phyloP scores from a whole-genome alignment of 805 yeast genomes.

The Ogataea trehalophila region DNA sequence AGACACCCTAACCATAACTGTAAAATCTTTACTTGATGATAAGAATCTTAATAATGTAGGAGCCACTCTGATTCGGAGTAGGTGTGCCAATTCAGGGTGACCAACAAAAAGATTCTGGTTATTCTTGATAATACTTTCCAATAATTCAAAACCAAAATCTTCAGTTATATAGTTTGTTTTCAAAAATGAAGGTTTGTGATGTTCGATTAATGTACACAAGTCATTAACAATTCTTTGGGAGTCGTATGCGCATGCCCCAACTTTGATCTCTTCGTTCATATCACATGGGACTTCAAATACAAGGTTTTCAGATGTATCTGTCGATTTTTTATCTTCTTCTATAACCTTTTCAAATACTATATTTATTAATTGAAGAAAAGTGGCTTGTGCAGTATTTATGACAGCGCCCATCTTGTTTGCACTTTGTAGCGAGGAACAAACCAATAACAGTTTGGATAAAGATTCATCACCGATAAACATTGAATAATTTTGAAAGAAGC shows the following conservation, averaged over 20 bases:
- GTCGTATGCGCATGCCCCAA: slow-evolving; percentile 58
- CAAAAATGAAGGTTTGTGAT: slow-evolving; percentile 50
- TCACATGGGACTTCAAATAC: slow-evolving; percentile 39
- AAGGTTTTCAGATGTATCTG: slow-evolving; percentile 13
- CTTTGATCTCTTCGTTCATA: slow-evolving; percentile 36
- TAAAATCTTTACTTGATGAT: slow-evolving; percentile 53
- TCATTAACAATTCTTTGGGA: slow-evolving; percentile 68
- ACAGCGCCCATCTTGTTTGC: slow-evolving; percentile 72
- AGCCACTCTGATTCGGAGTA: slow-evolving; percentile 63
- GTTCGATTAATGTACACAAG: slow-evolving; percentile 62
- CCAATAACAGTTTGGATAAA: slow-evolving; percentile 53
- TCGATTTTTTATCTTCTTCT: slow-evolving; percentile 32
- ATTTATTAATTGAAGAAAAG: slow-evolving; percentile 79
- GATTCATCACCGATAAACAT: slow-evolving; percentile 47
- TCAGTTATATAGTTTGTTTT: slow-evolving; percentile 50
- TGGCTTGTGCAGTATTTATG: slow-evolving; percentile 86
- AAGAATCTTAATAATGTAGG: slow-evolving; percentile 72
- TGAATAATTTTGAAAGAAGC: slow-evolving; percentile 62
- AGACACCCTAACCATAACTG: slow-evolving; percentile 69
- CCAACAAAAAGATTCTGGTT: slow-evolving; percentile 50
- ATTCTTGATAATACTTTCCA: slow-evolving; percentile 72
- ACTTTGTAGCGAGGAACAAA: slow-evolving; percentile 69
- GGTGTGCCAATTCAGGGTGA: slow-evolving; percentile 60
- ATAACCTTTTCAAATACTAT: slow-evolving; percentile 67
- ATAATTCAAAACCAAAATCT: slow-evolving; percentile 71